Conservation (phyloP, 2,329 filamentous ascomycete species). For the Cladorrhinum sp. region DNA sequence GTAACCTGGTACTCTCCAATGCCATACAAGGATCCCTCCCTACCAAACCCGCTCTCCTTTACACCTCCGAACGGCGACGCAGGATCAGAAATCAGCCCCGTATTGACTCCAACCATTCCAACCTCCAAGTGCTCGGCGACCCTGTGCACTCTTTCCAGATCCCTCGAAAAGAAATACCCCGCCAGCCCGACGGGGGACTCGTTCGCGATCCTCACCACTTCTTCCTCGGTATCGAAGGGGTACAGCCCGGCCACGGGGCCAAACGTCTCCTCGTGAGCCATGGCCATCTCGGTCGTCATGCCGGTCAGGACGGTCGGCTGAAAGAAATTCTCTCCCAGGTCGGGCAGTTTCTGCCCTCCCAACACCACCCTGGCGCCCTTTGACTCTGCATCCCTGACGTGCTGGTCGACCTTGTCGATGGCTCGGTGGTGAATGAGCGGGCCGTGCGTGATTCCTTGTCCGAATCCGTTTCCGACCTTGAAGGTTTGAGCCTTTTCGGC, state of each 20-base stretch:
- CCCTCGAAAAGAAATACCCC: constrained; percentile 83
- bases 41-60: constrained; percentile 77
- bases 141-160: constrained; percentile 57
- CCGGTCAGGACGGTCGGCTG: constrained; percentile 84
- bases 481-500: constrained; percentile 70
- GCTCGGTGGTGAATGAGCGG: constrained; percentile 84
- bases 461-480: constrained; percentile 73
- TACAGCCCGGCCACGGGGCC: constrained; percentile 90
- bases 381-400: constrained; percentile 73
- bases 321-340: constrained; percentile 83
- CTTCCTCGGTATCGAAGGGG: constrained; percentile 81
- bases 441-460: constrained; percentile 69
- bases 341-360: constrained; percentile 70
- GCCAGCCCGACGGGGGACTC: constrained; percentile 80
- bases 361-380: constrained; percentile 74
- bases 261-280: constrained; percentile 89
- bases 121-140: constrained; percentile 72
- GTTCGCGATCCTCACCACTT: constrained; percentile 84
- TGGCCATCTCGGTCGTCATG: constrained; percentile 80
- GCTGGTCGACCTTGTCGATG: constrained; percentile 71
- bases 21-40: constrained; percentile 74
- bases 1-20: constrained; percentile 72
- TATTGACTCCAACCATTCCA: constrained; percentile 85
- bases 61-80: constrained; percentile 71
- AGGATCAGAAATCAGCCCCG: constrained; percentile 60